phyloP scores from a whole-genome alignment of 2,329 filamentous ascomycete species.

The Pseudocercospora macadamiae region DNA sequence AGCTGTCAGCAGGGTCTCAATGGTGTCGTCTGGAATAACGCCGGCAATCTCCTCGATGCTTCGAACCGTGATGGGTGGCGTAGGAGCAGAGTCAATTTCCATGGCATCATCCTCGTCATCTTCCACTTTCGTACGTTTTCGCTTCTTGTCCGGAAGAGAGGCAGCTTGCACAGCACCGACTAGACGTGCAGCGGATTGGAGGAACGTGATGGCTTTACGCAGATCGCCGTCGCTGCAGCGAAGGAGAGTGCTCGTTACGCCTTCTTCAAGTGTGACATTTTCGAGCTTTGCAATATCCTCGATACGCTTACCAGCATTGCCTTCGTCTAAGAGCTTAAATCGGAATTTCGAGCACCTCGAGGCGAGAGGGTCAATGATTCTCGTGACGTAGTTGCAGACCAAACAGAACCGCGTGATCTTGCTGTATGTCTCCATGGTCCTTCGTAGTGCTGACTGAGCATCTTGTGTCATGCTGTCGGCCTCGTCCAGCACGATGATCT shows the following conservation, averaged over 20 bases:
- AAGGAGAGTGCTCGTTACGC: constrained; percentile 81
- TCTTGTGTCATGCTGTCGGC: constrained; percentile 99
- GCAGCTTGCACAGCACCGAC: constrained; percentile 63
- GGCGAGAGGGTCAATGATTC: constrained; percentile 95
- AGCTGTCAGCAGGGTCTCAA: constrained; percentile 70
- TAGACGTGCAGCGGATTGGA: constrained; percentile 90
- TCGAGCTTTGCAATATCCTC: constrained; percentile 82
- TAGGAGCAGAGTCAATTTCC: constrained; percentile 44
- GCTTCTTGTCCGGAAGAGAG: constrained; percentile 38
- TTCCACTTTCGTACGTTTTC: constrained; percentile 56
- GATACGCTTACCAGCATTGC: constrained; percentile 77
- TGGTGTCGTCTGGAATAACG: constrained; percentile 77
- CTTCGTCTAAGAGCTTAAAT: constrained; percentile 92
- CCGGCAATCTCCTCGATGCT: constrained; percentile 94
- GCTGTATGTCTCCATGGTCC: constrained; percentile 98
- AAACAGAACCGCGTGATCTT: constrained; percentile 97
- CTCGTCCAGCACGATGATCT: constrained; percentile 98
- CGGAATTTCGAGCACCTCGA: constrained; percentile 94
- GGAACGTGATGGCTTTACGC: constrained; percentile 90
- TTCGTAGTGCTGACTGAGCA: constrained; percentile 85
- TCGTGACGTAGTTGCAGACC: constrained; percentile 97
- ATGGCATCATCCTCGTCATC: constrained; percentile 64
- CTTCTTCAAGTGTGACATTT: constrained; percentile 73
- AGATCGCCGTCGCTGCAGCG: constrained; percentile 90
- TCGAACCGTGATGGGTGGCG: constrained; percentile 66